Evolutionary conservation across 208 protist species (phyloP), one percentile per base, ranked within the genome.

Genomic region (Leishmania aethiopica): DNA sequence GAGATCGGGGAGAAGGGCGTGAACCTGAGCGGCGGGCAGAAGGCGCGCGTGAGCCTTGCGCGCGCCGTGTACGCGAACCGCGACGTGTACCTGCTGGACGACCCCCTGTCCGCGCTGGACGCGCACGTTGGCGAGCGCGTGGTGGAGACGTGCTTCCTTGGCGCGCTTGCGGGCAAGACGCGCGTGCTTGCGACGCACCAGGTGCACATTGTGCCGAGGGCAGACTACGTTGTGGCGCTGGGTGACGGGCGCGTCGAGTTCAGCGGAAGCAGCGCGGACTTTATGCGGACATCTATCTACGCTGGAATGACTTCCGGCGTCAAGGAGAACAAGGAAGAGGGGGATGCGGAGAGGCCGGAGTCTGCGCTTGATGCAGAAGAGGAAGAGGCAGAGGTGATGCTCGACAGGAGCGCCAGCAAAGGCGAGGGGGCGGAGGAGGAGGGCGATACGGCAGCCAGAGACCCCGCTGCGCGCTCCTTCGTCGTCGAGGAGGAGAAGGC

Each of bases 131-230:
- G 88, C 22, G 78, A 88, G 55, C 83, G 84, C 17, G 84, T 97
- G 5, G 76, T 96, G 80, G 74, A 66, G 19, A 85, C 92, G 71
- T 81, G 84, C 62, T 53, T 95, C 28, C 51, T 32, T 37, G 62
- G 62, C 60, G 62, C 62, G 10, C 32, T 42, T 17, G 76, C 3
- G 4, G 67, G 74, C 45, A 98, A 95, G 79, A 99, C 97, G 11
- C 89, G 95, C 19, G 78, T 99, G 13, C 88, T 99, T 0, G 96
- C 98, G 25, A 99, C 98, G 15, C 98, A 99, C 88, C 94, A 98
- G 77, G 55, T 98, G 47, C 97, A 99, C 81, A 90, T 96, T 32
- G 57, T 99, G 22, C 69, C 83, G 2, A 53, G 90, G 0, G 92
- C 90, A 0, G 96, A 99, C 80, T 83, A 92, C 59, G 90, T 99